Evolutionary conservation across 495 filamentous ascomycete genomes (phyloP).

Genomic region (Copromyces sp.): DNA sequence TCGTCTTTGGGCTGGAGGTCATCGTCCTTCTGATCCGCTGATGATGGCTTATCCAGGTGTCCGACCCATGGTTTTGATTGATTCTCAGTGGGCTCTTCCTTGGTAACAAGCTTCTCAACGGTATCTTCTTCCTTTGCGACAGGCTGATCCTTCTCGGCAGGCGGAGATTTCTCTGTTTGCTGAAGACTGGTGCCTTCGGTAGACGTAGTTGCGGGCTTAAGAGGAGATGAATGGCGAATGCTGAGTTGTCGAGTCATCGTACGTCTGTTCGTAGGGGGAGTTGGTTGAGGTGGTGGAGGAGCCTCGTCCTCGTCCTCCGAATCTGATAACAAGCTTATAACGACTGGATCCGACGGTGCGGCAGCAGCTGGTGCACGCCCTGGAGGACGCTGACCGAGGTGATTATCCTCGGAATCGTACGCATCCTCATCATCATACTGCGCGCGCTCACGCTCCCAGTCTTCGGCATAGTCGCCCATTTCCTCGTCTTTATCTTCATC

Average conservation of each 20-base stretch:
- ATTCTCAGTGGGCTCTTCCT: not conserved
- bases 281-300: not conserved
- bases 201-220: not conserved
- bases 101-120: not conserved
- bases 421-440: conserved; percentile 17
- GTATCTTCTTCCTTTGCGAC: not conserved
- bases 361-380: not conserved
- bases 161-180: not conserved
- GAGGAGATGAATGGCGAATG: not conserved
- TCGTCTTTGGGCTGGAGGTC: not conserved
- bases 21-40: not conserved
- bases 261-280: not conserved
- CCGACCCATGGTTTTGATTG: not conserved
- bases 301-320: conserved; percentile 25
- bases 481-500: conserved; percentile 22
- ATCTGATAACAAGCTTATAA: conserved; percentile 31
- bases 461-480: conserved; percentile 12
- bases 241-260: not conserved
- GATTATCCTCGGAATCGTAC: conserved; percentile 16
- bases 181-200: not conserved
- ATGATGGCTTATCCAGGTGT: not conserved
- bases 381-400: conserved; percentile 7
- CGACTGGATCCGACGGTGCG: conserved; percentile 11
- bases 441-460: conserved; percentile 18
- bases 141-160: not conserved